Percentiles rank a stretch among this genome's conserved stretches.
These are phyloP conservation scores for Volvox africanus DNA, from an alignment of 139 green algal species.

Conservation along the genomic window DNA sequence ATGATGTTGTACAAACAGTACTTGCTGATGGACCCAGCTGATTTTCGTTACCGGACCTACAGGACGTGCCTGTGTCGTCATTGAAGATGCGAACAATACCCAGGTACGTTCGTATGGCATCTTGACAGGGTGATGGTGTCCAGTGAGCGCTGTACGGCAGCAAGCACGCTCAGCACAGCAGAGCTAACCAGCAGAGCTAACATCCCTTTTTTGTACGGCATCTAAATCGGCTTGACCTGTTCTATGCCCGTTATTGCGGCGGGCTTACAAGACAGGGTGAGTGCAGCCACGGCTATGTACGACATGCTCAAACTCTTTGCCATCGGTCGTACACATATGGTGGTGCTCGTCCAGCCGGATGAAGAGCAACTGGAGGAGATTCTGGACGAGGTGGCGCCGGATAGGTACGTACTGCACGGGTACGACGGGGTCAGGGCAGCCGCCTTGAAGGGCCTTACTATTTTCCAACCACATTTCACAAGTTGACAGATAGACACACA, in stretches of 20 bases:
- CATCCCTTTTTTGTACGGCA: too few species aligned
- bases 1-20: too few species aligned
- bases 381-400: constrained; percentile 41
- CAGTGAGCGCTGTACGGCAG: too few species aligned
- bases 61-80: constrained; percentile 29
- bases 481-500: not conserved
- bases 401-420: constrained; percentile 4
- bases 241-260: too few species aligned
- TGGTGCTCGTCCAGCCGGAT: constrained; percentile 73
- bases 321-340: constrained; percentile 88
- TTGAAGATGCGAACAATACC: constrained; percentile 57
- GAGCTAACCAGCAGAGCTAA: too few species aligned
- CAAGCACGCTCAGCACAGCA: too few species aligned
- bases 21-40: not conserved
- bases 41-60: not conserved
- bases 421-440: too few species aligned
- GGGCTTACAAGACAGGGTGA: not conserved
- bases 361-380: constrained; percentile 43
- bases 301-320: constrained; percentile 93
- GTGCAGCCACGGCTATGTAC: constrained; percentile 69
- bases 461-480: too few species aligned
- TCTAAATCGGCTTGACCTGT: too few species aligned
- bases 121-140: too few species aligned
- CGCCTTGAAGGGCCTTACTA: too few species aligned
- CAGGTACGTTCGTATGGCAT: not conserved